Evolutionary conservation across 1,284 basidiomycete species (phyloP), one percentile per base, ranked within the genome.

Genomic region (Trichosporon coremiiforme): DNA sequence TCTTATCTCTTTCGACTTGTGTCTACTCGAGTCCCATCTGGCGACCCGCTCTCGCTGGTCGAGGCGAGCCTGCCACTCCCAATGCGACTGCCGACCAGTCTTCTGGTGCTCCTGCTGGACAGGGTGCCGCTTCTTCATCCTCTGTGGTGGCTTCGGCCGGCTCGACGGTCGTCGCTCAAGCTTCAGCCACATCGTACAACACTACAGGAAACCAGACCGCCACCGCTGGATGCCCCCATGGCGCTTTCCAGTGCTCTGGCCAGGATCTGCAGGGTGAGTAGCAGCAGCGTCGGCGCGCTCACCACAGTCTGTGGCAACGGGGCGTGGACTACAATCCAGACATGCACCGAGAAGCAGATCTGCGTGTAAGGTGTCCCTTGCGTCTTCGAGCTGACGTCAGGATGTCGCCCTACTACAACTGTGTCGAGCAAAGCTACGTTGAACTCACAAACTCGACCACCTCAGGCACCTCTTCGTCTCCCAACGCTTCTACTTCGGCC

Each of bases 281-380:
- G 5, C 15, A 4, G 1, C 0, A 5, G 38, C 12, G 20, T 12
- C 20, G 13, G 20, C 22, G 20, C 22, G 29, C 64, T 41, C 12
- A 65, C 64, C 12, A 13, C 64, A 65, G 64, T 65, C 12, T 50
- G 64, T 25, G 45, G 20, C n/a, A 31, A 20, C 8, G 64, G 64
- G 17, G 25, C 17, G 8, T 65, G 64, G 64, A 65, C 64, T 1
- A 31, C 41, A 15, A 65, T 65, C 3, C 57, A 62, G 31, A 62
- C 57, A 2, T 62, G 57, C 33, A n/a, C 57, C 7, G 15, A n/a
- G 31, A 33, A 33, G 17, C 29, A 62, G 17, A 17, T 33, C 57
- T 62, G 57, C 57, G 57, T 62, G 57, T 62, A 62, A 33, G 57
- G 31, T 33, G 1, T 4, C 31, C 3, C 25, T 4, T 2, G 15